A percentile compares a stretch with the other conserved stretches of the same genome.
phyloP scores from a whole-genome alignment of 345 rosid genomes.

The Populus simonii region DNA sequence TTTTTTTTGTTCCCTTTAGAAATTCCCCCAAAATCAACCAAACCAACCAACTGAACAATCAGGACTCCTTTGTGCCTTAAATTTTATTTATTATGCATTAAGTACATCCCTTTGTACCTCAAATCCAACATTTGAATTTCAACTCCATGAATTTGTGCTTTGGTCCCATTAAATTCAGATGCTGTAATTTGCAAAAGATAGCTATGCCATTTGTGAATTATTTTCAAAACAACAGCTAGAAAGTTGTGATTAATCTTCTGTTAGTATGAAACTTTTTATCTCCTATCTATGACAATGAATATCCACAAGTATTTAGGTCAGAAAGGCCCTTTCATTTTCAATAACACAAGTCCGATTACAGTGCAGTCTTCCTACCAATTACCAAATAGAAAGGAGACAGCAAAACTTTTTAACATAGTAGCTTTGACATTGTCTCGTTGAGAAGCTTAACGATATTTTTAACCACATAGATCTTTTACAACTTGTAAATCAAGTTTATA shows the following conservation, averaged over 20 bases:
- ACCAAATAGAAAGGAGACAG: not conserved
- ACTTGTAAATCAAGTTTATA: not conserved
- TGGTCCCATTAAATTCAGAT: not conserved
- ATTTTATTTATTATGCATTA: not conserved
- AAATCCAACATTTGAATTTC: not conserved
- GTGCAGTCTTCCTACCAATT: not conserved
- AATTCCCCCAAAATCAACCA: not conserved
- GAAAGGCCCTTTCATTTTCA: not conserved
- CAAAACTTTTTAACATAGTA: not conserved
- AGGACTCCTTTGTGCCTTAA: not conserved
- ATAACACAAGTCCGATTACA: not conserved
- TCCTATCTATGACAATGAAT: not conserved
- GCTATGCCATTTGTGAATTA: not conserved
- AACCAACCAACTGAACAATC: not conserved
- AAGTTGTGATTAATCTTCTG: not conserved
- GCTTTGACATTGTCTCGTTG: not conserved
- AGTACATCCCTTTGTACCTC: not conserved
- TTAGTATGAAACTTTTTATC: not conserved
- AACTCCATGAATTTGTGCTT: not conserved
- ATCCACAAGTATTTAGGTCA: not conserved
- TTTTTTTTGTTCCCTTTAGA: not conserved
- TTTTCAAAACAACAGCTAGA: not conserved
- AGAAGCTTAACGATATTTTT: not conserved
- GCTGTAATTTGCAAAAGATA: not conserved
- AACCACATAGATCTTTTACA: not conserved